These are phyloP conservation scores for Lactifluus pinguis DNA, from an alignment of 768 basidiomycete genomes.

Conservation along the genomic window DNA sequence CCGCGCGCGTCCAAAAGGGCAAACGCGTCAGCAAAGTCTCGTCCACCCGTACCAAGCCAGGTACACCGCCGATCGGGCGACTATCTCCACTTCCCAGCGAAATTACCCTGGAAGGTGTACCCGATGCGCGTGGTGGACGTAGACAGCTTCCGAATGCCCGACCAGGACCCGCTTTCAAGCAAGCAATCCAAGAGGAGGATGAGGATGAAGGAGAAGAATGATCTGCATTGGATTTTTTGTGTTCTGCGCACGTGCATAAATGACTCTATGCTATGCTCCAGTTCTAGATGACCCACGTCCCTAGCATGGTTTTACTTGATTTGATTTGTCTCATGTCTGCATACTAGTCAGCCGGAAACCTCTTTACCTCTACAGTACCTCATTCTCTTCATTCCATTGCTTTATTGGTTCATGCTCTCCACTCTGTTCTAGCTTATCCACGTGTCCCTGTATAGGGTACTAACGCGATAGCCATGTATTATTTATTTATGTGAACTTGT, in stretches of 20 bases:
- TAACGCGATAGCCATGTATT: conserved; percentile 9
- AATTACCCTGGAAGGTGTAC: conserved; percentile 36
- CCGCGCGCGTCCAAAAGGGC: conserved; percentile 12
- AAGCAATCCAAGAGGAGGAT: conserved; percentile 78
- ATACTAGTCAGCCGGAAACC: not conserved
- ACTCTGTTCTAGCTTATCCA: conserved; percentile 11
- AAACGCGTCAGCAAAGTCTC: conserved; percentile 9
- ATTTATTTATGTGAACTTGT: conserved; percentile 10
- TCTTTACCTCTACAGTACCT: not conserved
- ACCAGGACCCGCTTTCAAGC: conserved; percentile 55
- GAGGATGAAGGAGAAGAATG: conserved; percentile 65
- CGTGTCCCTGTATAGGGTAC: conserved; percentile 7
- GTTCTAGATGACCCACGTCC: conserved; percentile 6
- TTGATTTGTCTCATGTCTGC: conserved; percentile 1
- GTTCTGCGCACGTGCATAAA: not conserved
- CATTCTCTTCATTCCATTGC: not conserved
- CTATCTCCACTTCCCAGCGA: conserved; percentile 53
- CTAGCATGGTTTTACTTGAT: not conserved
- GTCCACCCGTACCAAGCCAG: conserved; percentile 35
- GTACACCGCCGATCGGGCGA: conserved; percentile 53
- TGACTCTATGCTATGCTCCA: conserved; percentile 5
- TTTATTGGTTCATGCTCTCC: conserved; percentile 12
- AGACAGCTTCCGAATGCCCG: conserved; percentile 57
- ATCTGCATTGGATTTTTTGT: not conserved
- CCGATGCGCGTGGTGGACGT: conserved; percentile 43